A percentile compares a stretch with the other conserved stretches of the same genome.
Conservation (phyloP, 805 yeast genomes). For the Kodamaea sagamina region DNA sequence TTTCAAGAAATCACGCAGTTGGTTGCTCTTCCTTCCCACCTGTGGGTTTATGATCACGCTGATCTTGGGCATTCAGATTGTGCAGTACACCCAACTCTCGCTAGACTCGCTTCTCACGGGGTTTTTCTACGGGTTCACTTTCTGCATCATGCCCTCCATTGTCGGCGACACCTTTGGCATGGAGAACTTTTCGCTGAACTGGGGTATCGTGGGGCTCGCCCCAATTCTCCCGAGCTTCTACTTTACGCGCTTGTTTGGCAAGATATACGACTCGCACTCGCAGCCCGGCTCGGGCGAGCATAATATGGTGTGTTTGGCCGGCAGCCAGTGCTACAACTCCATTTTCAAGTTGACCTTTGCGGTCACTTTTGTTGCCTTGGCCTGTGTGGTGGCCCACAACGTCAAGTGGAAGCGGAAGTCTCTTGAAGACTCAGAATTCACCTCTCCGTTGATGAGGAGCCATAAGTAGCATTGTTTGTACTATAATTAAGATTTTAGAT, state of each 20-base stretch:
- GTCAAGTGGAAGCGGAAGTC: constrained; percentile 8
- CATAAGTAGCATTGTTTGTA: constrained; percentile 2
- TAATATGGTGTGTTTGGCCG: constrained; percentile 29
- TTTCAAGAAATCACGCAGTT: constrained; percentile 48
- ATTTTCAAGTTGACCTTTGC: constrained; percentile 43
- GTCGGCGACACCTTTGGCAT: constrained; percentile 76
- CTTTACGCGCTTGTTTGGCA: constrained; percentile 65
- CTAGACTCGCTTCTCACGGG: constrained; percentile 61
- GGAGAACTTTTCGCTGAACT: constrained; percentile 63
- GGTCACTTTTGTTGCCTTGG: constrained; percentile 32
- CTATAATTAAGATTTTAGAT: background rate
- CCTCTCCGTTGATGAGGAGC: constrained; percentile 4
- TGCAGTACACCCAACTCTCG: constrained; percentile 43
- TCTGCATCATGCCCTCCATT: constrained; percentile 74
- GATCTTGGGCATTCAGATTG: constrained; percentile 41
- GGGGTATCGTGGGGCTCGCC: constrained; percentile 71
- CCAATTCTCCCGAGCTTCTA: constrained; percentile 63
- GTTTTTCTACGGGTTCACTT: constrained; percentile 69
- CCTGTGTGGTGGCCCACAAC: constrained; percentile 16
- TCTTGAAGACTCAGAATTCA: constrained; percentile 1
- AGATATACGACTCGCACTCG: constrained; percentile 54
- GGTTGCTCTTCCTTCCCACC: constrained; percentile 57
- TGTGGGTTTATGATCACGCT: constrained; percentile 52
- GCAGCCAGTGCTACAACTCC: constrained; percentile 45
- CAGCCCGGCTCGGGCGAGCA: constrained; percentile 3